Evolutionary conservation across 345 rosid species (phyloP).

Genomic region (Eutrema yunnanense): DNA sequence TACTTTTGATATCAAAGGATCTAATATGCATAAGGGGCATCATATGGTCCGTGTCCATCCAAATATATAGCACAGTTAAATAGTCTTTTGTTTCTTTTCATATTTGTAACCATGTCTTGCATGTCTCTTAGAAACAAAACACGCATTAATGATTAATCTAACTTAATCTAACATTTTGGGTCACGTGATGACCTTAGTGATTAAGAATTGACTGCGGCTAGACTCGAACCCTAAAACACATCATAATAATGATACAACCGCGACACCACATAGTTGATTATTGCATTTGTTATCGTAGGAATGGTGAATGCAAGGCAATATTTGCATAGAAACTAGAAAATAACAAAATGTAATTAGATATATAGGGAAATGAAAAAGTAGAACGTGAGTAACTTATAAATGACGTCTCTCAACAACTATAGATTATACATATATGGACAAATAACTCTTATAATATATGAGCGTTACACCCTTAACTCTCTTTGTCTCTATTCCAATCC

Average conservation of each 20-base stretch:
- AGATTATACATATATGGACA: constrained; percentile 10
- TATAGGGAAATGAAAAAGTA: neutral
- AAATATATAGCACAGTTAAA: neutral
- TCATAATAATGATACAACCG: neutral
- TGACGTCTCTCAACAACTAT: constrained; percentile 6
- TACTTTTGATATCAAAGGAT: neutral
- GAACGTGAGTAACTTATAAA: constrained; percentile 2
- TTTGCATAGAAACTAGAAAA: neutral
- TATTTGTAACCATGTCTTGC: neutral
- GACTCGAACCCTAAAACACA: neutral
- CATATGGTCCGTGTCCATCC: neutral
- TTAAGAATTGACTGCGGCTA: neutral
- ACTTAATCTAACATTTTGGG: neutral
- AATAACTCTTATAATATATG: constrained; percentile 10
- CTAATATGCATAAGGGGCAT: neutral
- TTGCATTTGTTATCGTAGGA: neutral
- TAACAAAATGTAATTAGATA: neutral
- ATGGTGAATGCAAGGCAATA: neutral
- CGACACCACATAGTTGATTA: neutral
- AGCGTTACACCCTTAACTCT: constrained; percentile 22
- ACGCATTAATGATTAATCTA: neutral
- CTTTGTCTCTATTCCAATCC: constrained; percentile 2
- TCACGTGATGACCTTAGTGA: neutral
- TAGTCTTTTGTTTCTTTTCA: neutral
- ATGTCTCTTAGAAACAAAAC: neutral